These are phyloP conservation scores for Triticum timopheevii DNA, from an alignment of 176 grass and related monocot species.

Conservation along the genomic window DNA sequence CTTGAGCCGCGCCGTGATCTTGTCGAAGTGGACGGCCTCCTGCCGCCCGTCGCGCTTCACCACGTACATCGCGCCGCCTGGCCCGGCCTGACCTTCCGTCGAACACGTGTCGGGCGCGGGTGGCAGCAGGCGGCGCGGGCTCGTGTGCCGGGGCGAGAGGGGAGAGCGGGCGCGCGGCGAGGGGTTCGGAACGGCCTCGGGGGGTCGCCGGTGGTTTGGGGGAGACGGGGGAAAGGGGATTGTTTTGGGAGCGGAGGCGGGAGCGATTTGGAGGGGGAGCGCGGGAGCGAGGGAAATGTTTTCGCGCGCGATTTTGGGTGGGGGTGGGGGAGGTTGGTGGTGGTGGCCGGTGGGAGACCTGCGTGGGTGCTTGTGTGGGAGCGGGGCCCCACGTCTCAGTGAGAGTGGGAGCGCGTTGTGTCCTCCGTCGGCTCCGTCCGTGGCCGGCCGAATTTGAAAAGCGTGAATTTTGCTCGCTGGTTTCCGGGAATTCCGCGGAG, in stretches of 20 bases:
- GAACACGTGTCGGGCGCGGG: conserved; percentile 36
- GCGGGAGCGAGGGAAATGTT: neutral
- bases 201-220: neutral
- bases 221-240: no score
- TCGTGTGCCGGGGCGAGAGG: neutral
- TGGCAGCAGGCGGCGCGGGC: neutral
- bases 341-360: neutral
- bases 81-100: conserved; percentile 40
- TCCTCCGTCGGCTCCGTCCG: neutral
- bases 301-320: neutral
- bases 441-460: neutral
- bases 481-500: no score
- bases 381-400: neutral
- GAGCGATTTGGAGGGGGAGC: neutral
- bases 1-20: conserved; percentile 96
- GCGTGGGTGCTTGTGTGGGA: neutral
- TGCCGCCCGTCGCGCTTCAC: conserved; percentile 89
- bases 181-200: neutral
- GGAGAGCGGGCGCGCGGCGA: neutral
- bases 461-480: no score
- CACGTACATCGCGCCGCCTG: conserved; percentile 68
- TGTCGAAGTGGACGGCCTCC: conserved; percentile 96
- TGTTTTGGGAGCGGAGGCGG: neutral
- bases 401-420: neutral
- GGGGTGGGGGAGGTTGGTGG: neutral